These are phyloP conservation scores for Leccinum longicurvipes DNA, from an alignment of 768 basidiomycete species.

Conservation along the genomic window DNA sequence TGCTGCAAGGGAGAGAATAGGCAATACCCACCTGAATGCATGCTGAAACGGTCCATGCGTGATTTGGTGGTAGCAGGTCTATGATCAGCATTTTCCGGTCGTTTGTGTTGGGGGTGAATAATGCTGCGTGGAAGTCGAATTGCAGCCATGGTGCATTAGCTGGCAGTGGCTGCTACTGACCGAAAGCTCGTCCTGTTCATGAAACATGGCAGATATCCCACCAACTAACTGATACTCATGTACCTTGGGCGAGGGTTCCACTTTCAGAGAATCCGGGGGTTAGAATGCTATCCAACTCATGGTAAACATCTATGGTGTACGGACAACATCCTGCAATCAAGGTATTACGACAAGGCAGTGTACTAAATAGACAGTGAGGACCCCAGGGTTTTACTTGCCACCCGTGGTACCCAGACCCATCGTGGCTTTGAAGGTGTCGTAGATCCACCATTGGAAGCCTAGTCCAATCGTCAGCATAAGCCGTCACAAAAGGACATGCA, in stretches of 20 bases:
- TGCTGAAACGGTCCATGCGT: no score
- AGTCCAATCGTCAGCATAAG: conserved; percentile 12
- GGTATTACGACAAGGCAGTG: conserved; percentile 3
- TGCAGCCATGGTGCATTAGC: no score
- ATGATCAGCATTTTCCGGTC: no score
- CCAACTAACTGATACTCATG: no score
- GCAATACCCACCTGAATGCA: no score
- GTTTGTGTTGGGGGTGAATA: no score
- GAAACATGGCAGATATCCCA: no score
- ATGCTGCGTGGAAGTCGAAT: no score
- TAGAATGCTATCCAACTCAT: neutral
- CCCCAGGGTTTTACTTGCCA: conserved; percentile 58
- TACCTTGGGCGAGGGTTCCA: neutral
- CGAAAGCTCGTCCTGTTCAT: no score
- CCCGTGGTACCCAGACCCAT: conserved; percentile 87
- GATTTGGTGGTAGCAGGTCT: no score
- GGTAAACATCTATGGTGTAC: conserved; percentile 6
- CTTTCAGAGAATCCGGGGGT: neutral
- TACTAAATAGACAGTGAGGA: neutral
- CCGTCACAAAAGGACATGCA: neutral
- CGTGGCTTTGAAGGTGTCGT: conserved; percentile 77
- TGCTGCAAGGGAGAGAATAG: no score
- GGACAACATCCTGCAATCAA: neutral
- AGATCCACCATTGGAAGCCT: conserved; percentile 94
- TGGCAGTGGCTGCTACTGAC: no score